These are phyloP conservation scores for Daldinia eschscholtzii DNA, from an alignment of 2,329 filamentous ascomycete genomes.

Conservation along the genomic window DNA sequence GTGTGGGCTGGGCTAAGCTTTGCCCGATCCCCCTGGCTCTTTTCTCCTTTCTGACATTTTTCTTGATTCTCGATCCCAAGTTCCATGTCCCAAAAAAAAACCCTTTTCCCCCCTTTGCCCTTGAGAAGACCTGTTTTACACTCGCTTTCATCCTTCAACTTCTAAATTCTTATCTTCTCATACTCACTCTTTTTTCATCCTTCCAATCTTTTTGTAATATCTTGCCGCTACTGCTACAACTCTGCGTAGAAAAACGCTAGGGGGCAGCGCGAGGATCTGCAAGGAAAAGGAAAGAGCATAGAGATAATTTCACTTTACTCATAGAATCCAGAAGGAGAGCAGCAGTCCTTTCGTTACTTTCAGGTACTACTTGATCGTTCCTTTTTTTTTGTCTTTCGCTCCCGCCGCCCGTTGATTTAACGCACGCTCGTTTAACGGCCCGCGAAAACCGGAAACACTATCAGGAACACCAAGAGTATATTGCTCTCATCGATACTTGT, in stretches of 20 bases:
- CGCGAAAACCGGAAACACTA: constrained; percentile 34
- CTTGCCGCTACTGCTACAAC: constrained; percentile 41
- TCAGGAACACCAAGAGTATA: constrained; percentile 23
- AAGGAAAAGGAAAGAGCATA: constrained; percentile 35
- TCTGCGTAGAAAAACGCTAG: constrained; percentile 39
- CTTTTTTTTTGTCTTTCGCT: constrained; percentile 34
- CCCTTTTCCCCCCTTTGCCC: constrained; percentile 42
- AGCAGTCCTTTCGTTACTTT: constrained; percentile 48
- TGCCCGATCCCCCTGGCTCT: constrained; percentile 42
- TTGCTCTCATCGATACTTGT: constrained; percentile 24
- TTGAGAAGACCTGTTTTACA: constrained; percentile 49
- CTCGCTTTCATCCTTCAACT: constrained; percentile 47
- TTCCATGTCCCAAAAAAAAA: constrained; percentile 41
- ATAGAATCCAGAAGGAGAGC: constrained; percentile 26
- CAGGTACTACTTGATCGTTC: constrained; percentile 32
- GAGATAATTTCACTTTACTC: constrained; percentile 17
- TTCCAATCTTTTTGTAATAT: constrained; percentile 23
- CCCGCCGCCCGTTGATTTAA: constrained; percentile 40
- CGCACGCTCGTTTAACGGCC: constrained; percentile 39
- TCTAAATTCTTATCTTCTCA: constrained; percentile 40
- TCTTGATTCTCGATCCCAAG: constrained; percentile 50
- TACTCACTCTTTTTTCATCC: constrained; percentile 32
- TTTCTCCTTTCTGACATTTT: constrained; percentile 50
- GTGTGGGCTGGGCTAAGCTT: constrained; percentile 40
- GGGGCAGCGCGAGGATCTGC: constrained; percentile 37